A percentile compares a stretch with the other conserved stretches of the same genome.
These are phyloP conservation scores for Alternaria rosae DNA, from an alignment of 2,329 filamentous ascomycete species.

Conservation along the genomic window DNA sequence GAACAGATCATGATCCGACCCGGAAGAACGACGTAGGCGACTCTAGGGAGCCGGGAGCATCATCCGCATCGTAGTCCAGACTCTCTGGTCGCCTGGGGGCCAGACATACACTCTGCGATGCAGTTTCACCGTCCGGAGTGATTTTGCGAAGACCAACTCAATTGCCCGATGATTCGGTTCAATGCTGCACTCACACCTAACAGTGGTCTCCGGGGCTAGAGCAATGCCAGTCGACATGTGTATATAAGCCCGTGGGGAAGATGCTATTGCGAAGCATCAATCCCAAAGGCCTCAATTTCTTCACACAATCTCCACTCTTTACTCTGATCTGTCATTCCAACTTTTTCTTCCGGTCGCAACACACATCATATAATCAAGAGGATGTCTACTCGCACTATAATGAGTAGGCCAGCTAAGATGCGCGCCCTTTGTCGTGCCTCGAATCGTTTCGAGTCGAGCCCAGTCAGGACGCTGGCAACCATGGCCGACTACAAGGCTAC, in stretches of 20 bases:
- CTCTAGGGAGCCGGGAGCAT: background rate
- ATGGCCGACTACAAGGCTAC: background rate
- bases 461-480: background rate
- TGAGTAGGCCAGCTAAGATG: background rate
- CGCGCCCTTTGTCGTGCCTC: background rate
- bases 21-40: background rate
- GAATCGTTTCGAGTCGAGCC: background rate
- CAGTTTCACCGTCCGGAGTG: background rate
- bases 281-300: background rate
- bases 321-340: too few species aligned
- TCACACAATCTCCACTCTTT: background rate
- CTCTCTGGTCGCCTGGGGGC: background rate
- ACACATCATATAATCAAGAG: background rate
- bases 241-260: background rate
- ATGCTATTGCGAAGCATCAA: background rate
- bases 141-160: background rate
- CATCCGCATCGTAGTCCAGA: background rate
- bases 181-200: background rate
- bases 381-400: slow-evolving; percentile 7
- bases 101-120: background rate
- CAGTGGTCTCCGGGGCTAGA: background rate
- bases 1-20: background rate
- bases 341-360: background rate
- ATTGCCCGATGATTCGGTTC: background rate
- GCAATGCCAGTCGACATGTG: background rate